Base-by-base conservation (phyloP, 192 early-diverging fungal species). In the Phycomyces blakesleeanus region DNA sequence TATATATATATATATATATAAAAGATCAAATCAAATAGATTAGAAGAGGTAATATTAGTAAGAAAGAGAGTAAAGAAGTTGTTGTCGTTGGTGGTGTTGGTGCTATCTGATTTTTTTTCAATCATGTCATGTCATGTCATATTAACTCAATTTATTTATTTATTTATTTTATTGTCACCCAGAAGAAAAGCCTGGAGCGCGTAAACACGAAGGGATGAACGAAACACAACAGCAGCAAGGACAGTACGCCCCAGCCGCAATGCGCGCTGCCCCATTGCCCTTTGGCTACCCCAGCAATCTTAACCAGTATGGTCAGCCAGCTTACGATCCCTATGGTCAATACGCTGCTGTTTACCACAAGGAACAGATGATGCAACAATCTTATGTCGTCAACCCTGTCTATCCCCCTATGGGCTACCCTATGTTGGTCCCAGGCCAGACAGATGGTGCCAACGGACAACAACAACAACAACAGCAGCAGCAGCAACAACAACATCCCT, bases 321-420 rank as follows among this genome's bases (percentile, higher is more conserved):
- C 40, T 29, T 52, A 63, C 10, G 51, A 52, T 55, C 38, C 47
- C 22, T 52, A 53, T 54, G 24, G 39, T 49, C 51, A 68, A 22
- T 66, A 66, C 18, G 64, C 55, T 21, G 25, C 39, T 38, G 44
- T 47, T 18, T 66, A 66, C 22, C 55, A 66, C 24, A 66, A 66
- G 34, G 49, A 57, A 0, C 55, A 66, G 18, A 57, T 40, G 56
- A 58, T 66, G 55, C 29, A 40, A 18, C 64, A 27, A 50, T 42
- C 64, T 34, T 66, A 66, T 52, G 64, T 66, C 40, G 64, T 66
- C 12, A 66, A 66, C 34, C 37, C 64, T 58, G 61, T 63, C 18
- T 63, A 63, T 41, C 61, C 61, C 40, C 61, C 61, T 14, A 63
- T 63, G 51, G 59, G 59, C 29, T 63, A 63, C 40, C 59, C 59